Evolutionary conservation across 768 basidiomycete species (phyloP).

Genomic region (Cantharellus anzutake): DNA sequence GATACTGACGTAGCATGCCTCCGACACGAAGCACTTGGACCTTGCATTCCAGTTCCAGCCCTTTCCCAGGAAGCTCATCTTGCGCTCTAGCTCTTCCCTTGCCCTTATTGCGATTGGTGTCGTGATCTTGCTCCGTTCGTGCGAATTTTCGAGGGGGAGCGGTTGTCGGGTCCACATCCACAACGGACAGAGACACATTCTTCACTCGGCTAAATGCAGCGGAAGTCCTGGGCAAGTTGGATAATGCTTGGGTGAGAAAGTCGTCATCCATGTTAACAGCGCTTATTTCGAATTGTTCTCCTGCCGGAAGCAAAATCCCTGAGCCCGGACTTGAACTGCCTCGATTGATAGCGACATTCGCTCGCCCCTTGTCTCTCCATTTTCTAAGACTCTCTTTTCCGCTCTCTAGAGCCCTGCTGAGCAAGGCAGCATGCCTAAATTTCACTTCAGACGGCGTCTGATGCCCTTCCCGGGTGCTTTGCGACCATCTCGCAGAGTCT

Average conservation of each 20-base stretch:
- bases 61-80: background rate
- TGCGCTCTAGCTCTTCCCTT: background rate
- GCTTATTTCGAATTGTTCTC: background rate
- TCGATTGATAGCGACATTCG: background rate
- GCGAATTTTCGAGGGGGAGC: slow-evolving; percentile 7
- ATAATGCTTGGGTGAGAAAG: background rate
- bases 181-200: background rate
- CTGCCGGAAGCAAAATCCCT: background rate
- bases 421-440: background rate
- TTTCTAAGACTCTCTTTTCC: too few relatives aligned
- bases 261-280: background rate
- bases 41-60: background rate
- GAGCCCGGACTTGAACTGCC: background rate
- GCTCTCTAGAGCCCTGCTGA: too few relatives aligned
- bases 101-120: background rate
- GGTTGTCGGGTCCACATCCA: slow-evolving; percentile 1
- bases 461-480: background rate
- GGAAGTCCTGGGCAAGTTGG: background rate
- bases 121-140: background rate
- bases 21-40: too few relatives aligned
- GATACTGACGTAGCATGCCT: too few relatives aligned
- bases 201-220: background rate
- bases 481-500: background rate
- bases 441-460: background rate
- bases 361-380: background rate